Conservation (phyloP, 2,329 filamentous ascomycete genomes). For the Ceratocystis colombiana region DNA sequence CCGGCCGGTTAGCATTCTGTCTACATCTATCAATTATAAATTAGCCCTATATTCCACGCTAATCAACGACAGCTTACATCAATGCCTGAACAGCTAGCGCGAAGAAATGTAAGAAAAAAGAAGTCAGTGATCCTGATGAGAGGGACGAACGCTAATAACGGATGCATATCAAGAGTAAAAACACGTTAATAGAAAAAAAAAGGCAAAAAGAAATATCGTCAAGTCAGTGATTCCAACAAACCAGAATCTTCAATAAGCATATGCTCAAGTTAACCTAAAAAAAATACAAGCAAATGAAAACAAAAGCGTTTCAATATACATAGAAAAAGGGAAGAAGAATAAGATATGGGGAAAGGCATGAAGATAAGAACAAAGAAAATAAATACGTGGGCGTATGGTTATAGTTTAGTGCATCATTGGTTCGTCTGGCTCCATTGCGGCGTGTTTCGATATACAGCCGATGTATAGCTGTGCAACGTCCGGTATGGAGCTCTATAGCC, state of each 20-base stretch:
- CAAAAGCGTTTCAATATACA: conserved; percentile 12
- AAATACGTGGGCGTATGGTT: neutral
- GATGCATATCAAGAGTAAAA: neutral
- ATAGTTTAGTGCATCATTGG: neutral
- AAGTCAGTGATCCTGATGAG: neutral
- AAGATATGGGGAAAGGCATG: neutral
- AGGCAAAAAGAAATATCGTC: neutral
- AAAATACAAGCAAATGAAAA: neutral
- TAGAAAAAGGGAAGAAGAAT: conserved; percentile 16
- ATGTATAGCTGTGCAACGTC: conserved; percentile 49
- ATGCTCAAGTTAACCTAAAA: neutral
- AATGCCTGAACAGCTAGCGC: no score
- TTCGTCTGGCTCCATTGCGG: conserved; percentile 44
- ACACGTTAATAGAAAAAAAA: neutral
- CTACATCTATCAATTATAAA: no score
- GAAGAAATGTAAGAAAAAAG: neutral
- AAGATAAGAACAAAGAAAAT: conserved; percentile 21
- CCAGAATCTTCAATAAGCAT: neutral
- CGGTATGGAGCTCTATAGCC: conserved; percentile 37
- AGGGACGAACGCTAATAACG: neutral
- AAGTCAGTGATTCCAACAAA: neutral
- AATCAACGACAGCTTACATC: no score
- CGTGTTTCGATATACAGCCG: conserved; percentile 44
- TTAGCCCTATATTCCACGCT: no score
- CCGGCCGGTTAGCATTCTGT: no score